Conservation (phyloP, 2,329 filamentous ascomycete genomes). For the Davidsoniella eucalypti region DNA sequence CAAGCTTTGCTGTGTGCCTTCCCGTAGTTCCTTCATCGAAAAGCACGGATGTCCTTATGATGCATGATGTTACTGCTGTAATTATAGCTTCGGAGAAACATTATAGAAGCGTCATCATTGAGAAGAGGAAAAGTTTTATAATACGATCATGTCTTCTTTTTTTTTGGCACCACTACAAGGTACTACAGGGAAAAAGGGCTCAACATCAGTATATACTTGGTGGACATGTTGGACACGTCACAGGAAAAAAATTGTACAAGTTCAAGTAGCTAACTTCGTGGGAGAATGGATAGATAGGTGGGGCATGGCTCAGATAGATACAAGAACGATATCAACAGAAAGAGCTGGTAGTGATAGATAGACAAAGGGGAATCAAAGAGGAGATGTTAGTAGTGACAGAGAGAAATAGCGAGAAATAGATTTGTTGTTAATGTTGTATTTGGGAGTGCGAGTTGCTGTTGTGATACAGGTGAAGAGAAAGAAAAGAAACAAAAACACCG, state of each 20-base stretch:
- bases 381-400: too few species aligned
- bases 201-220: background rate
- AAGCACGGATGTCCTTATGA: background rate
- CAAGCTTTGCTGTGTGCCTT: background rate
- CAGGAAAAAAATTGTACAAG: background rate
- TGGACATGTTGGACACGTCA: background rate
- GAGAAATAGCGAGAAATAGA: too few species aligned
- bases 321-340: background rate
- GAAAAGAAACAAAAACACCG: slow-evolving; percentile 7
- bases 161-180: background rate
- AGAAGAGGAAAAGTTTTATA: too few species aligned
- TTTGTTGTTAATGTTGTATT: slow-evolving; percentile 4
- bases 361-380: slow-evolving; percentile 5
- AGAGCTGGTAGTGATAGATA: background rate
- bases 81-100: too few species aligned
- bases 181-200: background rate
- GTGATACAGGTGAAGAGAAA: slow-evolving; percentile 7
- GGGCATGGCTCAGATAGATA: background rate
- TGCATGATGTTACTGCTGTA: too few species aligned
- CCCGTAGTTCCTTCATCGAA: too few species aligned
- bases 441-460: background rate
- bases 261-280: background rate
- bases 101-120: too few species aligned
- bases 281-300: background rate
- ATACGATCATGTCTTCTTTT: background rate